Evolutionary conservation across 2,329 filamentous ascomycete species (phyloP).

Genomic region (Clarireedia monteithiana): DNA sequence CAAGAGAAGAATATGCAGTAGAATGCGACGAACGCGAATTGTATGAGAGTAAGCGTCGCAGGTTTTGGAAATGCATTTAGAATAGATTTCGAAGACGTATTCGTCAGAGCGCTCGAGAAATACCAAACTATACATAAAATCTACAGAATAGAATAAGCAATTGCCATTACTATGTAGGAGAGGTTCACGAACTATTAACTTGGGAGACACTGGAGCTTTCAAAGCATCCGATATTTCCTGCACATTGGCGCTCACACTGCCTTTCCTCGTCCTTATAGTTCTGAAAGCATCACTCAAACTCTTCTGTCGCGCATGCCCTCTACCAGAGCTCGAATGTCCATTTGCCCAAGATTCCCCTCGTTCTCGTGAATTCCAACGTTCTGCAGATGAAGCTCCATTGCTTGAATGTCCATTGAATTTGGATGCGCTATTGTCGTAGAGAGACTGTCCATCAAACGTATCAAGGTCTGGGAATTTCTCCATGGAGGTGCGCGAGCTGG

Average conservation of each 20-base stretch:
- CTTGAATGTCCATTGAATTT: slow-evolving; percentile 24
- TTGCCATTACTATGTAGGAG: slow-evolving; percentile 13
- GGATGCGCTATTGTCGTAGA: slow-evolving; percentile 15
- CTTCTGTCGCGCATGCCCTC: slow-evolving; percentile 63
- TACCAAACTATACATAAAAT: slow-evolving; percentile 87
- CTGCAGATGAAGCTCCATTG: slow-evolving; percentile 30
- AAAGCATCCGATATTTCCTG: slow-evolving; percentile 89
- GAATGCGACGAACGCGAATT: slow-evolving; percentile 86
- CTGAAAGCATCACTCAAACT: slow-evolving; percentile 84
- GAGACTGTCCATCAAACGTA: slow-evolving; percentile 20
- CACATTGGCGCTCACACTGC: slow-evolving; percentile 85
- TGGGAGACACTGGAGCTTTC: slow-evolving; percentile 81
- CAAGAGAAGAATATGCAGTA: slow-evolving; percentile 78
- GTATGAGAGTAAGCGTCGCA: slow-evolving; percentile 82
- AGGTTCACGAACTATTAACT: slow-evolving; percentile 62
- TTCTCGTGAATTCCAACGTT: slow-evolving; percentile 55
- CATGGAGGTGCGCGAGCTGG: slow-evolving; percentile 31
- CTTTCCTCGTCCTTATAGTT: slow-evolving; percentile 71
- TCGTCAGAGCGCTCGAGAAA: slow-evolving; percentile 87
- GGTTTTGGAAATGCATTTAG: slow-evolving; percentile 86
- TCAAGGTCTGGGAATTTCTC: slow-evolving; percentile 55
- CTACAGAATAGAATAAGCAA: slow-evolving; percentile 39
- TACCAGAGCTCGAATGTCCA: slow-evolving; percentile 19
- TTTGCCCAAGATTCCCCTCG: slow-evolving; percentile 19
- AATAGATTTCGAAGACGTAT: slow-evolving; percentile 96